These are phyloP conservation scores for Nicotiana sylvestris DNA, from an alignment of 257 asterid species.

Conservation along the genomic window DNA sequence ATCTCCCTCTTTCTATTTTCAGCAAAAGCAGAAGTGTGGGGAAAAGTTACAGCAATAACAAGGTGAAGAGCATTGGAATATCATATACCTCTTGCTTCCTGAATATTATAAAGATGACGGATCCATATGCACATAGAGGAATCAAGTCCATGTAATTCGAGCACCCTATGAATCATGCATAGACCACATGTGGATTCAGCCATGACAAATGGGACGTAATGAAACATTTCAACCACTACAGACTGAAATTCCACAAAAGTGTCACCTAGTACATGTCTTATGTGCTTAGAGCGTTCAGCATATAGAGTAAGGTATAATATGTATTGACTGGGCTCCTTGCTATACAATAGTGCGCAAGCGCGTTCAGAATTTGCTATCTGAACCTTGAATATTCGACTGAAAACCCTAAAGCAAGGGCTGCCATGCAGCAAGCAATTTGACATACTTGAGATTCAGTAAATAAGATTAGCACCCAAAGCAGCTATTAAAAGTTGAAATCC, in stretches of 20 bases:
- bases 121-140: neutral
- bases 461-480: no score
- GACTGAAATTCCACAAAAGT: neutral
- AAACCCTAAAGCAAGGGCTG: neutral
- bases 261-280: neutral
- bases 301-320: neutral
- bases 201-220: neutral
- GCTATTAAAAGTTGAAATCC: no score
- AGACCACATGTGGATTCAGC: neutral
- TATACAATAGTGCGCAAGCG: neutral
- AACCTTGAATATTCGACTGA: neutral
- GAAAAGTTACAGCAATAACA: neutral
- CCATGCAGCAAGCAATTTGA: neutral
- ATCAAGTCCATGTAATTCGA: neutral
- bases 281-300: neutral
- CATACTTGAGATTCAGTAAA: neutral
- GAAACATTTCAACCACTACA: neutral
- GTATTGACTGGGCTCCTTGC: neutral
- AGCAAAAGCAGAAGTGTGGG: neutral
- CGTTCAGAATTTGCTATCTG: neutral
- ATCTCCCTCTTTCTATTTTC: neutral
- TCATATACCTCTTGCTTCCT: neutral
- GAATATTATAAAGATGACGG: neutral
- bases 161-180: neutral
- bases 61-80: neutral